Evolutionary conservation across 164 flowering plant species (phyloP).

Genomic region (Magnolia kwangsiensis): DNA sequence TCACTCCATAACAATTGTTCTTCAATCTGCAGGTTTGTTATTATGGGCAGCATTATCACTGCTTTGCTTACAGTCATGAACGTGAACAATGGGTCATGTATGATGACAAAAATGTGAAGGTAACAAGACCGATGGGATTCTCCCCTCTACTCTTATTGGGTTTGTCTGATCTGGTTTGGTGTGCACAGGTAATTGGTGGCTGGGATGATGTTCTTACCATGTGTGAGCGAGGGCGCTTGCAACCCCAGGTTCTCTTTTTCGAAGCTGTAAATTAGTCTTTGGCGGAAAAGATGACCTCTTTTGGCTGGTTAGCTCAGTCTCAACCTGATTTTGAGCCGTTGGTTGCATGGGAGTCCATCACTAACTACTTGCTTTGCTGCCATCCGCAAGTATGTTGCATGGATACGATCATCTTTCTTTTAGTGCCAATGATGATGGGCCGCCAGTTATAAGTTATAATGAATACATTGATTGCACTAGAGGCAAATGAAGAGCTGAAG

Average conservation of each 20-base stretch:
- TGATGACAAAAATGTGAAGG: constrained; percentile 94
- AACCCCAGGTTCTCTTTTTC: constrained; percentile 94
- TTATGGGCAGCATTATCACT: constrained; percentile 96
- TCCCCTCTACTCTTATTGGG: background rate
- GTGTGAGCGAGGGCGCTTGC: constrained; percentile 91
- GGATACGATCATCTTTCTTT: background rate
- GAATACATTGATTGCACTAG: constrained; percentile 5
- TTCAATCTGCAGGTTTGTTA: constrained; percentile 72
- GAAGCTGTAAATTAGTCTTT: constrained; percentile 70
- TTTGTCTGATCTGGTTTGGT: constrained; percentile 13
- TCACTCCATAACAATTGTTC: constrained; percentile 1
- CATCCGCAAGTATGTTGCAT: constrained; percentile 15
- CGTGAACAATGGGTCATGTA: constrained; percentile 81
- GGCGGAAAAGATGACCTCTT: constrained; percentile 6
- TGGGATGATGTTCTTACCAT: constrained; percentile 79
- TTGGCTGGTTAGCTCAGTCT: background rate
- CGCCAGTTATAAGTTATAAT: constrained; percentile 5
- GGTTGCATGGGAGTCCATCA: background rate
- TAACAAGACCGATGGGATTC: constrained; percentile 18
- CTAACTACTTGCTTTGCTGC: constrained; percentile 8
- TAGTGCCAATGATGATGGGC: background rate
- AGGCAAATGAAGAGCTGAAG: background rate
- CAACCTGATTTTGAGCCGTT: background rate
- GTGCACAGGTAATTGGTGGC: constrained; percentile 69
- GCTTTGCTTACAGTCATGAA: constrained; percentile 90